Base-by-base conservation (phyloP, 768 basidiomycete species). In the Auriscalpium orientale region DNA sequence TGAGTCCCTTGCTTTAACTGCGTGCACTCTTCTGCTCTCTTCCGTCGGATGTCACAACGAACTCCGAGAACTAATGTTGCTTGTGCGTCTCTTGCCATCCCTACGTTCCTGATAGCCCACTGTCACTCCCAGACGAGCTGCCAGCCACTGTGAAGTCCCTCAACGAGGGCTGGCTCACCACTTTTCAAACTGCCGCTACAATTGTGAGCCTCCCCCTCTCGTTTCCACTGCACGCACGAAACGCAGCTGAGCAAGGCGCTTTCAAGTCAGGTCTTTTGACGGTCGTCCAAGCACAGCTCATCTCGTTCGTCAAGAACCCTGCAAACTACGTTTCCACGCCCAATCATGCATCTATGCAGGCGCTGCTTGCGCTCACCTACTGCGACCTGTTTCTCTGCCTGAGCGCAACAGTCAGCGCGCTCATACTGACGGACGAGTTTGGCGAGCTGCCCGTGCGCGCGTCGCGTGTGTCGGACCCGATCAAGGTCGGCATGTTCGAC, bases 131-230 rank as follows among this genome's bases (percentile, higher is more conserved):
- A 60, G 58, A 60, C 46, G 58, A 60, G 18, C 58, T 60, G n/a
- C 58, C 58, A 7, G 54, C 58, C 49, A 60, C 58, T 3, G 49
- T 60, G 37, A 60, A 60, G 33, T 57, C 58, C 11, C 34, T 60
- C 43, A 60, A 60, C 20, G 58, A 60, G 13, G 45, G 58, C 21
- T 60, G 58, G 58, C 21, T 60, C 21, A 21, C 56, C 35, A 60
- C 56, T 7, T 60, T 54, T 35, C 58, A 60, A 35, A 54, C 52
- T 45, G 40, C 40, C 18, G 40, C 40, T 15, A 43, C 40, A 43
- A 18, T 43, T 8, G 40, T 43, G 5, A 18, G 40, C 18, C 40
- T 43, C 15, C 18, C 40, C 8, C 40, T 12, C 40, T 13, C 4
- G 8, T 8, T 43, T n/a, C n/a, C n/a, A n/a, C n/a, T n/a, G n/a